Evolutionary conservation across 2,329 filamentous ascomycete species (phyloP), one percentile per base, ranked within the genome.

Genomic region (Sarocladiaceae sp.): DNA sequence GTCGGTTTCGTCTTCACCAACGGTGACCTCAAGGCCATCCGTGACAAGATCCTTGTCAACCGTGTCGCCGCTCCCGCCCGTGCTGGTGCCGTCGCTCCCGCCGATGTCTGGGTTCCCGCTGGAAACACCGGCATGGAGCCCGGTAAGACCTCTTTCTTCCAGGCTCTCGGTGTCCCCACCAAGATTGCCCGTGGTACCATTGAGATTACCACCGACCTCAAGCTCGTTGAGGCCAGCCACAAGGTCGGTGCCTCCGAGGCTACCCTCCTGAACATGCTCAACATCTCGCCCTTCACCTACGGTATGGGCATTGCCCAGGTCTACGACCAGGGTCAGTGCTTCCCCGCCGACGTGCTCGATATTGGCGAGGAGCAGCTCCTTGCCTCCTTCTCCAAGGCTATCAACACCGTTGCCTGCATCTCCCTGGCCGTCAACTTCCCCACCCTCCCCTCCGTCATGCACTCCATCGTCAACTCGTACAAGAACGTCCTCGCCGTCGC

Each of bases 131-230:
- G 93, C 77, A 98, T 98, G 93, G 93, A 98, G 74, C 94, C 93
- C 68, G 94, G 94, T 73, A 98, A 98, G 87, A 98, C 93, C 66
- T 97, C 93, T 68, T 98, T 98, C 89, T 98, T 98, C 90, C 93
- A 98, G 85, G 93, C 93, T 64, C 93, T 98, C 74, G 91, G 91
- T 88, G 89, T 98, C 69, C 93, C 93, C 68, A 98, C 93, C 82
- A 98, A 98, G 89, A 98, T 98, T 76, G 93, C 93, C 69, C 93
- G 93, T 95, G 94, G 93, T 94, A 98, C 93, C 76, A 98, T 98
- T 76, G 93, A 98, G 88, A 98, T 98, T 68, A 96, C 90, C 54
- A 78, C 83, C 62, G 93, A 98, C 68, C 80, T 98, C 62, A 97
- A 96, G 87, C 87, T 98, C 70, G 85, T 97, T 65, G 89, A 95